Percentiles rank a stretch among this genome's conserved stretches.
phyloP scores from a whole-genome alignment of 1,284 basidiomycete species.

The Kalmanozyma brasiliensis region DNA sequence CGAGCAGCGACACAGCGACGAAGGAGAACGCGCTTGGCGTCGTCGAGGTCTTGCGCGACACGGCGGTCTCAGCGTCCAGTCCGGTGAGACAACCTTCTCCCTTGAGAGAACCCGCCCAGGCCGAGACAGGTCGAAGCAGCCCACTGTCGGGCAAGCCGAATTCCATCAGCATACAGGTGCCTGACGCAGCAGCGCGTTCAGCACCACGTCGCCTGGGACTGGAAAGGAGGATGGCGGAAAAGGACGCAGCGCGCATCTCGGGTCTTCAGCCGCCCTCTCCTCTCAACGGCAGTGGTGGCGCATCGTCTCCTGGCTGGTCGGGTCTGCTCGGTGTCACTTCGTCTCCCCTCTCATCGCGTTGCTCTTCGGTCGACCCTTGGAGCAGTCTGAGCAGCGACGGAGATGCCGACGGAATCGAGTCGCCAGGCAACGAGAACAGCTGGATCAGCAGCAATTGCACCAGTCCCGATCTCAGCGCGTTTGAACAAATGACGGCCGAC shows the following conservation, averaged over 20 bases:
- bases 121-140: slow-evolving; percentile 3
- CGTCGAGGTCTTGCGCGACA: slow-evolving; percentile 32
- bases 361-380: slow-evolving; percentile 54
- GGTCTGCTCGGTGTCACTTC: slow-evolving; percentile 24
- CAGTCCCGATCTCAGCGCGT: slow-evolving; percentile 44
- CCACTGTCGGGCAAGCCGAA: slow-evolving; percentile 3
- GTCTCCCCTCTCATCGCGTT: slow-evolving; percentile 51
- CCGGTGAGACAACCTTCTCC: slow-evolving; percentile 10
- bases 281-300: not conserved
- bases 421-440: slow-evolving; percentile 46
- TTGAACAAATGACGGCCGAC: slow-evolving; percentile 27
- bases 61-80: not conserved
- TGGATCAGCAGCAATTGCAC: slow-evolving; percentile 57
- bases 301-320: slow-evolving; percentile 31
- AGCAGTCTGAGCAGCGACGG: slow-evolving; percentile 53
- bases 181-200: slow-evolving; percentile 9
- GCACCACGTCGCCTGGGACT: slow-evolving; percentile 25
- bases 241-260: slow-evolving; percentile 30
- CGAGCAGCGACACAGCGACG: not conserved
- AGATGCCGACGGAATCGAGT: slow-evolving; percentile 44
- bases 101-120: not conserved
- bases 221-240: slow-evolving; percentile 27
- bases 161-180: slow-evolving; percentile 11
- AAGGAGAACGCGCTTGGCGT: slow-evolving; percentile 8
- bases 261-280: slow-evolving; percentile 8